These are phyloP conservation scores for Trifolium dubium DNA, from an alignment of 306 rosid species.

Conservation along the genomic window DNA sequence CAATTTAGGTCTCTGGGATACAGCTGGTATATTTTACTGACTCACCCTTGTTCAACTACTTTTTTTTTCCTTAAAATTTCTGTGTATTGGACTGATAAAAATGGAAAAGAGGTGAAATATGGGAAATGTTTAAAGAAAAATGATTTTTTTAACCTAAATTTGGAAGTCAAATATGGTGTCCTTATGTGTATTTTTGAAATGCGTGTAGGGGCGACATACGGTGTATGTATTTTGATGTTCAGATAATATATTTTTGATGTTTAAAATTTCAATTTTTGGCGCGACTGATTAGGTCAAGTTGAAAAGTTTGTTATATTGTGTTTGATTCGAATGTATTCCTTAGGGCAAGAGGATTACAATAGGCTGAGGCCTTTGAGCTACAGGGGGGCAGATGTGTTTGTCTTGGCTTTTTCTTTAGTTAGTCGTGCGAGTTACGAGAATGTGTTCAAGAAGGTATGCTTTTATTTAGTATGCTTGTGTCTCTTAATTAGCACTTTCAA, in stretches of 20 bases:
- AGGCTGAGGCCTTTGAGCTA: slow-evolving; percentile 94
- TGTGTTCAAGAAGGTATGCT: slow-evolving; percentile 74
- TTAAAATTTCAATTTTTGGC: slow-evolving; percentile 25
- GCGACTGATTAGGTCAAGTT: slow-evolving; percentile 14
- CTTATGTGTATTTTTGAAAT: no score
- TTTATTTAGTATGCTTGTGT: slow-evolving; percentile 14
- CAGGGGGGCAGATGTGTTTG: slow-evolving; percentile 97
- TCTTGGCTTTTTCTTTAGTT: slow-evolving; percentile 87
- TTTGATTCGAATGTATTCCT: slow-evolving; percentile 42
- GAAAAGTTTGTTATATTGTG: slow-evolving; percentile 34
- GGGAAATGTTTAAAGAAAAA: no score
- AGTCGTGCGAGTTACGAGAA: slow-evolving; percentile 96
- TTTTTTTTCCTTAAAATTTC: background rate
- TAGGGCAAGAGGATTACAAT: slow-evolving; percentile 96
- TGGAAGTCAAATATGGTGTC: no score
- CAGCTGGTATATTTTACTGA: slow-evolving; percentile 54
- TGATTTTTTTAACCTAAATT: no score
- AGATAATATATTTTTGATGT: background rate
- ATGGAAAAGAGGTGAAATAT: no score
- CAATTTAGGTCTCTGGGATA: slow-evolving; percentile 73
- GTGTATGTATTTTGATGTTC: no score
- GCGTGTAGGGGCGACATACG: no score
- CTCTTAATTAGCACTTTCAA: slow-evolving; percentile 29
- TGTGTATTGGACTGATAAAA: no score
- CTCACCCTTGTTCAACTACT: background rate